Percentiles rank a stretch among this genome's conserved stretches.
Conservation (phyloP, 2,329 filamentous ascomycete genomes). For the Pestalotiopsis sp. region DNA sequence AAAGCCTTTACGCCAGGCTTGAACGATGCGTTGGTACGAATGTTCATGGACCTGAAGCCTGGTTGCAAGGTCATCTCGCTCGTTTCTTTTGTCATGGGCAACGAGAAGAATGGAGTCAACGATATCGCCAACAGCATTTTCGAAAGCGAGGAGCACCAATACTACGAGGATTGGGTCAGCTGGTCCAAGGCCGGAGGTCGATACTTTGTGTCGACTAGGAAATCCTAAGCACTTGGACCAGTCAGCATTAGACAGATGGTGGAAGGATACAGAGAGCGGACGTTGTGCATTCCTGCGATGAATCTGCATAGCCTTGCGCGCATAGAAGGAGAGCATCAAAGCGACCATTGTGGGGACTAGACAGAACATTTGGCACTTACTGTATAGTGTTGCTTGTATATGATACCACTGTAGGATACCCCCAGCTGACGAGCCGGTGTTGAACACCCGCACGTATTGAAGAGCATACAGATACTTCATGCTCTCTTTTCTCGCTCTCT, state of each 20-base stretch:
- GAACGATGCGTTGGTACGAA: slow-evolving; percentile 82
- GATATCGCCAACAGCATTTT: slow-evolving; percentile 78
- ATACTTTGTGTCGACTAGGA: slow-evolving; percentile 88
- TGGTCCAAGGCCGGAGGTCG: slow-evolving; percentile 86
- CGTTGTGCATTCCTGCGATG: slow-evolving; percentile 6
- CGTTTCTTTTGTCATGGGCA: slow-evolving; percentile 85
- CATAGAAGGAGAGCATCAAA: slow-evolving; percentile 5
- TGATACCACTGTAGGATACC: slow-evolving; percentile 10
- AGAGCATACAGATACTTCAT: background rate
- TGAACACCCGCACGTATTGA: background rate
- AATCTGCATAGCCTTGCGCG: slow-evolving; percentile 18
- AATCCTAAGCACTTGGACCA: slow-evolving; percentile 39
- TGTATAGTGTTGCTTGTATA: slow-evolving; percentile 8
- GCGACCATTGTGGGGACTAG: background rate
- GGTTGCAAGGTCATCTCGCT: slow-evolving; percentile 90
- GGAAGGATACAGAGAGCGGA: background rate
- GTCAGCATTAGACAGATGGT: background rate
- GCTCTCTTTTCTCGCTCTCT: background rate
- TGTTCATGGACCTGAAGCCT: slow-evolving; percentile 91
- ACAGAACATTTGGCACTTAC: slow-evolving; percentile 2
- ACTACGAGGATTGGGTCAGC: slow-evolving; percentile 77
- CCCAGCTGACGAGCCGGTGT: background rate
- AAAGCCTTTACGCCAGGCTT: slow-evolving; percentile 90
- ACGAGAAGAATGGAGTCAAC: slow-evolving; percentile 71
- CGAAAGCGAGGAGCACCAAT: slow-evolving; percentile 67